Conservation (phyloP, 2,329 filamentous ascomycete genomes). For the Sphaerostilbella broomeana region DNA sequence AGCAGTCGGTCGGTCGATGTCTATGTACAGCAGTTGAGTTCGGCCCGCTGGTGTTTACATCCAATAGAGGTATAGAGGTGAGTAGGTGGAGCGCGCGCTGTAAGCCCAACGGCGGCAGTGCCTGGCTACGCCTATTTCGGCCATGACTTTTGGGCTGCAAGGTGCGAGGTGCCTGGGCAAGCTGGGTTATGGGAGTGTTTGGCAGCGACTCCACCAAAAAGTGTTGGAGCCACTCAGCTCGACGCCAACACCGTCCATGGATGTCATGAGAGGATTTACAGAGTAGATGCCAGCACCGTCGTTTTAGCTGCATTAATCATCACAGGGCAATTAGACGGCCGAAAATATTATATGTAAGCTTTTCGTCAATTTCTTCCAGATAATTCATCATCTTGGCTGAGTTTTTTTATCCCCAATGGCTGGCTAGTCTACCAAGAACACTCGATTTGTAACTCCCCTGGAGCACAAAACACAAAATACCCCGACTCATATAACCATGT, state of each 20-base stretch:
- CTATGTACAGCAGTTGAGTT: no score
- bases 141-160: background rate
- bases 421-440: constrained; percentile 9
- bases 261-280: no score
- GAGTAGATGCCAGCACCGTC: no score
- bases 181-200: no score
- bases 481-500: constrained; percentile 8
- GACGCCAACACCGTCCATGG: no score
- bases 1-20: no score
- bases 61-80: constrained; percentile 8
- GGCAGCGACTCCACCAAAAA: constrained; percentile 6
- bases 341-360: background rate
- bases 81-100: constrained; percentile 1
- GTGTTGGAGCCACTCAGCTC: no score
- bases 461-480: constrained; percentile 10
- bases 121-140: constrained; percentile 10
- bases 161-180: background rate
- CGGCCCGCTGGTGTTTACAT: constrained; percentile 5
- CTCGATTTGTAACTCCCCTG: background rate
- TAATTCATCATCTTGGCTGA: background rate
- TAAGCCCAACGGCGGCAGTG: constrained; percentile 11
- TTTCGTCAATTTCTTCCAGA: background rate
- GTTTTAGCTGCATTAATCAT: no score
- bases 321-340: no score
- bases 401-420: constrained; percentile 3